A percentile compares a stretch with the other conserved stretches of the same genome.
Evolutionary conservation across 306 rosid species (phyloP).

Genomic region (Adenanthera pavonina): DNA sequence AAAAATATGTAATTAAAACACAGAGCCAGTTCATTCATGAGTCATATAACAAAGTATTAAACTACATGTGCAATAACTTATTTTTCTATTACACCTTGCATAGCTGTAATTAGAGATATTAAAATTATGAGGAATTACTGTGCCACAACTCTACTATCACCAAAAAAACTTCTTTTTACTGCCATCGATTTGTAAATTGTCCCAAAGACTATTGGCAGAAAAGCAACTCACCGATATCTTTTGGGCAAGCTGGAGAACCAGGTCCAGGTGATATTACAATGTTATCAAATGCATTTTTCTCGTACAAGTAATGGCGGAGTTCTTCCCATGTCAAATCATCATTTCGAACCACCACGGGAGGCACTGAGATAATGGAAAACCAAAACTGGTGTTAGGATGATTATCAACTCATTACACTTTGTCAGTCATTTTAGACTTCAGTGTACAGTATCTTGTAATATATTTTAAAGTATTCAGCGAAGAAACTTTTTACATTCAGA

Average conservation of each 20-base stretch:
- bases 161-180: background rate
- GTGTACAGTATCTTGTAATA: slow-evolving; percentile 1
- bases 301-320: slow-evolving; percentile 68
- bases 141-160: background rate
- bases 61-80: slow-evolving; percentile 19
- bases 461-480: slow-evolving; percentile 13
- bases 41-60: slow-evolving; percentile 26
- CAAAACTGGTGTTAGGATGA: slow-evolving; percentile 42
- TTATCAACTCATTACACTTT: slow-evolving; percentile 11
- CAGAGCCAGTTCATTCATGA: slow-evolving; percentile 22
- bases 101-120: slow-evolving; percentile 22
- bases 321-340: slow-evolving; percentile 90
- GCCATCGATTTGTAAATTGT: background rate
- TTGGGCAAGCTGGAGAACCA: slow-evolving; percentile 85
- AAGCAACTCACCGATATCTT: slow-evolving; percentile 80
- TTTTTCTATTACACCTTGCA: slow-evolving; percentile 18
- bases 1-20: slow-evolving; percentile 12
- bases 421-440: slow-evolving; percentile 15
- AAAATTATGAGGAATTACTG: background rate
- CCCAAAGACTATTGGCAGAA: slow-evolving; percentile 1
- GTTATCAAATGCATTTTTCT: slow-evolving; percentile 90
- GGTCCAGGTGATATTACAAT: slow-evolving; percentile 99
- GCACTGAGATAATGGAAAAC: slow-evolving; percentile 64
- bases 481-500: background rate
- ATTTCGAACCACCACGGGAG: slow-evolving; percentile 89